These are phyloP conservation scores for Garcia nutans DNA, from an alignment of 345 rosid genomes.

Conservation along the genomic window DNA sequence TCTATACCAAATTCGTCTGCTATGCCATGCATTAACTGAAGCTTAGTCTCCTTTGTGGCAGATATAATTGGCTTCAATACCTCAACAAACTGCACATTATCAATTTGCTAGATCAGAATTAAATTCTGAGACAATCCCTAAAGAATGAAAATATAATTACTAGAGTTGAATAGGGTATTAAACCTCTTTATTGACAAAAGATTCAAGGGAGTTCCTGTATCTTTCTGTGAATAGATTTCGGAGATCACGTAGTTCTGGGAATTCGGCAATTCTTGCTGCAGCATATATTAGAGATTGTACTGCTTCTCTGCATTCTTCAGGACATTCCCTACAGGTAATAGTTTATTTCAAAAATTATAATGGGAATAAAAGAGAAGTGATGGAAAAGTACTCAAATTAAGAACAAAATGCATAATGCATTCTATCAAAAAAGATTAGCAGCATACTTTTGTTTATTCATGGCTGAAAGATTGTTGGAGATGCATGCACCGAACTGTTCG, in stretches of 20 bases:
- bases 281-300: slow-evolving; percentile 66
- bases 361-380: too few relatives aligned
- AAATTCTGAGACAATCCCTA: not conserved
- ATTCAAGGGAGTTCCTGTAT: slow-evolving; percentile 58
- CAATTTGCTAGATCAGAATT: slow-evolving; percentile 1
- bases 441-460: slow-evolving; percentile 67
- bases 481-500: slow-evolving; percentile 54
- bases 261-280: slow-evolving; percentile 85
- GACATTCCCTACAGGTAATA: slow-evolving; percentile 59
- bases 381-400: not conserved
- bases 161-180: not conserved
- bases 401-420: not conserved
- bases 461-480: slow-evolving; percentile 45
- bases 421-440: not conserved
- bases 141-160: not conserved
- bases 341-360: too few relatives aligned
- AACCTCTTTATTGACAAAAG: slow-evolving; percentile 61
- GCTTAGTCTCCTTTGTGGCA: slow-evolving; percentile 58
- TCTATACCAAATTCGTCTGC: slow-evolving; percentile 55
- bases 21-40: slow-evolving; percentile 55
- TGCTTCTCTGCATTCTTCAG: slow-evolving; percentile 78
- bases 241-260: slow-evolving; percentile 77
- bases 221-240: slow-evolving; percentile 53
- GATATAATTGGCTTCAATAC: slow-evolving; percentile 39
- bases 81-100: slow-evolving; percentile 48